These are phyloP conservation scores for Dioscorea cayenensis DNA, from an alignment of 116 monocot species.

Conservation along the genomic window DNA sequence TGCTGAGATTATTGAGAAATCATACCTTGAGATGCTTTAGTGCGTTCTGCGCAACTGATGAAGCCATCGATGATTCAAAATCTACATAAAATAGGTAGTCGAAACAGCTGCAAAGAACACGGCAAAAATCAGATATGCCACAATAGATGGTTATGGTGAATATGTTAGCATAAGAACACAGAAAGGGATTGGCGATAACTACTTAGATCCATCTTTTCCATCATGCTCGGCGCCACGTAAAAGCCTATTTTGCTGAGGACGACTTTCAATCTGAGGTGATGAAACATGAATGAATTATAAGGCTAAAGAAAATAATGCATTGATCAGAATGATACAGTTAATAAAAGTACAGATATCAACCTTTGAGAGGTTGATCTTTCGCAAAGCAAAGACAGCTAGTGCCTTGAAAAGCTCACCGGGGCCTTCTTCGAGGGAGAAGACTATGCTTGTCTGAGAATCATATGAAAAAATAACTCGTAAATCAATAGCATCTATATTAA, in stretches of 20 bases:
- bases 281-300: neutral
- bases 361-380: constrained; percentile 90
- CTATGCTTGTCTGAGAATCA: constrained; percentile 79
- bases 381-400: constrained; percentile 89
- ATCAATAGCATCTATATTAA: neutral
- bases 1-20: neutral
- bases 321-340: neutral
- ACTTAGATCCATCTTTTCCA: constrained; percentile 31
- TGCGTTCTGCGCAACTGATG: constrained; percentile 79
- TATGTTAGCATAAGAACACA: neutral
- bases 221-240: constrained; percentile 33
- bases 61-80: constrained; percentile 97
- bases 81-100: constrained; percentile 92
- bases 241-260: constrained; percentile 51
- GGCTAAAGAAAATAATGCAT: too few species aligned
- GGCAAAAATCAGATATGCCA: neutral
- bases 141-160: neutral
- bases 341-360: constrained; percentile 18
- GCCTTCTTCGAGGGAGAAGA: constrained; percentile 93
- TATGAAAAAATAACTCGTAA: neutral
- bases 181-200: constrained; percentile 27
- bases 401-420: constrained; percentile 93
- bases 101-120: constrained; percentile 48
- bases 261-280: constrained; percentile 76
- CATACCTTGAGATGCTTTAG: constrained; percentile 76